Evolutionary conservation across 352 stramenopile species (phyloP), one percentile per base, ranked within the genome.

Genomic region (Aphanomyces astaci): DNA sequence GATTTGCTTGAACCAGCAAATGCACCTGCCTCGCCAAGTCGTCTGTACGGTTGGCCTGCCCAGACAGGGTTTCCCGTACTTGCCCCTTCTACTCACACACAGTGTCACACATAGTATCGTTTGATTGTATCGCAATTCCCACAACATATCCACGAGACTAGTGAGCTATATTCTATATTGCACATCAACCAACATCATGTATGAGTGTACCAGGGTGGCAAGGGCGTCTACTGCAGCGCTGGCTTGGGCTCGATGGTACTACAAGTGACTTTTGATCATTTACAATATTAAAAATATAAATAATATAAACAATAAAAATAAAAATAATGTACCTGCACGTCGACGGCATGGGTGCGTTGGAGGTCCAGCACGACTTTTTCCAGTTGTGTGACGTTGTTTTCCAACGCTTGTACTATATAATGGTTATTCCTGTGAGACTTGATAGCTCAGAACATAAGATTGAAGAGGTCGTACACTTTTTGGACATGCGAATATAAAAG

Each of bases 401-500:
- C 84, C 3, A 92, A 73, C 27, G 76, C 73, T 78, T 92, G 84
- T 31, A 92, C 84, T 92, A 39, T 24, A 59, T 7, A 48, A n/a
- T n/a, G n/a, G n/a, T n/a, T n/a, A n/a, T n/a, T n/a, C n/a, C n/a
- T n/a, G n/a, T n/a, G n/a, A n/a, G n/a, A n/a, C n/a, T n/a, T n/a
- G n/a, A n/a, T n/a, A n/a, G n/a, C n/a, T n/a, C n/a, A n/a, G n/a
- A n/a, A n/a, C n/a, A n/a, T n/a, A 33, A 17, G 33, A 25, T 27
- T 65, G 54, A 33, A 75, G 15, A 43, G 36, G 7, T 43, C 72
- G 33, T 73, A 93, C 84, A 89, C 53, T 93, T 93, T 70, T 90
- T 93, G 7, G 82, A 90, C 54, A 93, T 89, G 54, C 82, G 82
- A 25, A 93, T 78, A 33, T 91, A 93, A 65, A 93, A 90, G 64